Conservation (phyloP, 2,329 filamentous ascomycete genomes). For the Teratosphaeria nubilosa region DNA sequence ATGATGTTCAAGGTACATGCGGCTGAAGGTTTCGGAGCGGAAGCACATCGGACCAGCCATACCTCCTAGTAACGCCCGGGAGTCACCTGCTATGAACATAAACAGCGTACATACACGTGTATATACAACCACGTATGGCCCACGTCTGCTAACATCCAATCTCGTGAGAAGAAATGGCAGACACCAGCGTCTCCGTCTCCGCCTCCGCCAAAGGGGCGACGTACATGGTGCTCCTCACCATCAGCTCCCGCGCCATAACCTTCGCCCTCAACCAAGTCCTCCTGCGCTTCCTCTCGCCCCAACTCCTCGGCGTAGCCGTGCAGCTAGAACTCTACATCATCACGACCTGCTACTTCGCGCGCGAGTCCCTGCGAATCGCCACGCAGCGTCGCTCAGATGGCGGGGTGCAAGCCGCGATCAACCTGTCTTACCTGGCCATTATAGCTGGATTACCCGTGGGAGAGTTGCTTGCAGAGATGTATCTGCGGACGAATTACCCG, state of each 20-base stretch:
- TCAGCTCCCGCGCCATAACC: constrained; percentile 76
- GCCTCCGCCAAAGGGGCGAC: constrained; percentile 61
- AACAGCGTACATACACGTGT: too few relatives aligned
- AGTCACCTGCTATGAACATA: too few relatives aligned
- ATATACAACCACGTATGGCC: not conserved
- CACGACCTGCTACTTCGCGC: constrained; percentile 85
- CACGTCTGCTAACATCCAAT: not conserved
- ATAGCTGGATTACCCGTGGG: constrained; percentile 47
- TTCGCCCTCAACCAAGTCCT: constrained; percentile 89
- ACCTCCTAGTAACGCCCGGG: too few relatives aligned
- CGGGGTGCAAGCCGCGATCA: constrained; percentile 65
- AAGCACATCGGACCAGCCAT: not conserved
- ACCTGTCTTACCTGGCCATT: constrained; percentile 74
- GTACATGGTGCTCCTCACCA: constrained; percentile 77
- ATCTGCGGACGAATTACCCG: constrained; percentile 46
- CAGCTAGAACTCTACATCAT: constrained; percentile 91
- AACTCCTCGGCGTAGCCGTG: constrained; percentile 72
- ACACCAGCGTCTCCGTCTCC: constrained; percentile 24
- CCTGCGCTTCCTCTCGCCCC: constrained; percentile 76
- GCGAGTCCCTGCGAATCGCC: constrained; percentile 84
- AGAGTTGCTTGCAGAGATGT: constrained; percentile 54
- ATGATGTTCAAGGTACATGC: not conserved
- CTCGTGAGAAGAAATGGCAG: constrained; percentile 13
- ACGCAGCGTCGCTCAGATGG: constrained; percentile 58
- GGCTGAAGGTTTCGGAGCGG: not conserved